These are phyloP conservation scores for Pelargonium exstipulatum DNA, from an alignment of 441 rosid genomes.

Conservation along the genomic window DNA sequence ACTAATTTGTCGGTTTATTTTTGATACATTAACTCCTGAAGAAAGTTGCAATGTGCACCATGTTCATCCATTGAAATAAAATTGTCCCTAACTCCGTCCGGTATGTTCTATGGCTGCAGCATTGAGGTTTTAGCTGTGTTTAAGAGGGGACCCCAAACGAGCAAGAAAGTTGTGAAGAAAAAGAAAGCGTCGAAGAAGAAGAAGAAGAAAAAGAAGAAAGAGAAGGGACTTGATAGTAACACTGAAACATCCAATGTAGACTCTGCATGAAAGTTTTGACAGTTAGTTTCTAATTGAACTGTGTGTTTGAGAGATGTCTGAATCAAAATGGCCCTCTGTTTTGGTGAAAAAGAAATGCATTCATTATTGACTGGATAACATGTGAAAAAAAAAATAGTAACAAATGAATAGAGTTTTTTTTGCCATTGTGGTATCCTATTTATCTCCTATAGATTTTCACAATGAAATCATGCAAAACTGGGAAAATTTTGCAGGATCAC, in stretches of 20 bases:
- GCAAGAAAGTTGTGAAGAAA: constrained; percentile 38
- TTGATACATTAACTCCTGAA: not conserved
- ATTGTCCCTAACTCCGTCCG: not conserved
- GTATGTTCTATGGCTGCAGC: constrained; percentile 42
- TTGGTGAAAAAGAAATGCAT: constrained; percentile 11
- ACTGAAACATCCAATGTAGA: not conserved
- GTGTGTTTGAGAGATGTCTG: constrained; percentile 6
- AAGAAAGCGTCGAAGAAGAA: constrained; percentile 60
- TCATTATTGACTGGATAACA: constrained; percentile 15
- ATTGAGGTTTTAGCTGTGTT: constrained; percentile 81
- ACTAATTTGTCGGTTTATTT: not conserved
- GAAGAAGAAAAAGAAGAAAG: constrained; percentile 33
- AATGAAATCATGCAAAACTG: constrained; percentile 31
- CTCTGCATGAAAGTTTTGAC: constrained; percentile 17
- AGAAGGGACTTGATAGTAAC: constrained; percentile 11
- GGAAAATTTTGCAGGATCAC: constrained; percentile 14
- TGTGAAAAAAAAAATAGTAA: constrained; percentile 21
- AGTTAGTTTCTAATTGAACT: not conserved
- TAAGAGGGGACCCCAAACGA: constrained; percentile 41
- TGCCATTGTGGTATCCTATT: constrained; percentile 8
- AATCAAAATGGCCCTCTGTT: constrained; percentile 1
- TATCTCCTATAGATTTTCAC: constrained; percentile 13
- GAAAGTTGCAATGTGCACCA: not conserved
- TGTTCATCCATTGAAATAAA: no score
- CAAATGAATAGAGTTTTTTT: constrained; percentile 15